Evolutionary conservation across 1,139 yeast genomes (phyloP).

Genomic region (Nakaseomyces uthaithaninus): DNA sequence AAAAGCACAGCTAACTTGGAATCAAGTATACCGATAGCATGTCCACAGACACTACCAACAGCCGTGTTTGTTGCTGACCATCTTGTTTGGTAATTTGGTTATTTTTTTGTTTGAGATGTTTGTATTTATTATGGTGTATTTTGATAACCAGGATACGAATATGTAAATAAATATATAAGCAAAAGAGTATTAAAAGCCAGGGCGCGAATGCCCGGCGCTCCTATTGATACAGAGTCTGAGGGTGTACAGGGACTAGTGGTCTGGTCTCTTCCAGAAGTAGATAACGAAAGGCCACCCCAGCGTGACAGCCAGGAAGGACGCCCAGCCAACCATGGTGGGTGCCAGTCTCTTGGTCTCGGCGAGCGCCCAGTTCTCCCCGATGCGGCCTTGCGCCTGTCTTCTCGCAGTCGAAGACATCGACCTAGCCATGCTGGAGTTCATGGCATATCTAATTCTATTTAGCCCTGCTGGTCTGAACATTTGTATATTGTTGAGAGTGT

Average conservation of each 20-base stretch:
- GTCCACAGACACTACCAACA: too few species aligned
- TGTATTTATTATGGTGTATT: too few species aligned
- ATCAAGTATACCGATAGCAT: too few species aligned
- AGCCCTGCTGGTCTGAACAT: constrained; percentile 6
- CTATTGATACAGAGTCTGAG: background rate
- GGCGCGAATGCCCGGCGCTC: too few species aligned
- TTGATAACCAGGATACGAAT: too few species aligned
- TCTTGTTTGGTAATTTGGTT: too few species aligned
- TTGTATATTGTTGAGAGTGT: too few species aligned
- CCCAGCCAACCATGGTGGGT: constrained; percentile 18
- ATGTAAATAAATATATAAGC: background rate
- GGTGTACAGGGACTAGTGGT: background rate
- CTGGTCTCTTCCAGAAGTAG: constrained; percentile 9
- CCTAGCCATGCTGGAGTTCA: constrained; percentile 5
- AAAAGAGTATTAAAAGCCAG: too few species aligned
- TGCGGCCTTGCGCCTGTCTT: constrained; percentile 12
- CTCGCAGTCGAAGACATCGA: constrained; percentile 10
- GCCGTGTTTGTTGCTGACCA: too few species aligned
- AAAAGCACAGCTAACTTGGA: too few species aligned
- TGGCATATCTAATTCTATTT: constrained; percentile 7
- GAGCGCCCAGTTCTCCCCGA: constrained; percentile 20
- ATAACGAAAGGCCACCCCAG: constrained; percentile 27
- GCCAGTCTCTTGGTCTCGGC: constrained; percentile 21
- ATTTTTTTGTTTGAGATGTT: too few species aligned
- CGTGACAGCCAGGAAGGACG: constrained; percentile 15